phyloP scores from a whole-genome alignment of 257 asterid genomes.

The Plantago elongata region DNA sequence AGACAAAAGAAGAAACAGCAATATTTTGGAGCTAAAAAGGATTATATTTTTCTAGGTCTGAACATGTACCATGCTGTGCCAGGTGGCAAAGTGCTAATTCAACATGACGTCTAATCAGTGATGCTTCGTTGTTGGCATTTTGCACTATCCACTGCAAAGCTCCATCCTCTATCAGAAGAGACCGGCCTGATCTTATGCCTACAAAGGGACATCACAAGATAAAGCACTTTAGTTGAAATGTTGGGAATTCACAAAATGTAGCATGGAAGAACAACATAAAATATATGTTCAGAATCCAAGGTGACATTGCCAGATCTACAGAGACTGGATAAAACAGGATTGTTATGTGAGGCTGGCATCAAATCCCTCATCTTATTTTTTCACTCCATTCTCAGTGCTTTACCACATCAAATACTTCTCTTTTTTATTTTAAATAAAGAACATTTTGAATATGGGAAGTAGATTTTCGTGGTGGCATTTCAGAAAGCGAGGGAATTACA shows the following conservation, averaged over 20 bases:
- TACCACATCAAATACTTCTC: too few species aligned
- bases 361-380: too few species aligned
- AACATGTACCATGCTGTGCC: slow-evolving; percentile 88
- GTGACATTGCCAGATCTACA: too few species aligned
- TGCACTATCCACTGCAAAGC: slow-evolving; percentile 96
- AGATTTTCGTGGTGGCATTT: too few species aligned
- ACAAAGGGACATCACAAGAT: slow-evolving; percentile 5
- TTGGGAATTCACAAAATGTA: not conserved
- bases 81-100: slow-evolving; percentile 98
- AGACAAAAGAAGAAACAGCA: not conserved
- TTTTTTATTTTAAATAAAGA: too few species aligned
- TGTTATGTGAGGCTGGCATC: too few species aligned
- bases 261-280: not conserved
- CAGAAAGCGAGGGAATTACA: too few species aligned
- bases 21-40: not conserved
- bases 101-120: slow-evolving; percentile 88
- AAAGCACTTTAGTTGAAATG: not conserved
- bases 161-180: slow-evolving; percentile 84
- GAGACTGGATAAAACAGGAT: too few species aligned
- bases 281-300: too few species aligned
- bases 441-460: too few species aligned
- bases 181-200: slow-evolving; percentile 75
- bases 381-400: too few species aligned
- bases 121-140: slow-evolving; percentile 93
- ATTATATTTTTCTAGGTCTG: not conserved